Conservation (phyloP, 371 early-diverging fungal species). For the Mucor ambiguus region DNA sequence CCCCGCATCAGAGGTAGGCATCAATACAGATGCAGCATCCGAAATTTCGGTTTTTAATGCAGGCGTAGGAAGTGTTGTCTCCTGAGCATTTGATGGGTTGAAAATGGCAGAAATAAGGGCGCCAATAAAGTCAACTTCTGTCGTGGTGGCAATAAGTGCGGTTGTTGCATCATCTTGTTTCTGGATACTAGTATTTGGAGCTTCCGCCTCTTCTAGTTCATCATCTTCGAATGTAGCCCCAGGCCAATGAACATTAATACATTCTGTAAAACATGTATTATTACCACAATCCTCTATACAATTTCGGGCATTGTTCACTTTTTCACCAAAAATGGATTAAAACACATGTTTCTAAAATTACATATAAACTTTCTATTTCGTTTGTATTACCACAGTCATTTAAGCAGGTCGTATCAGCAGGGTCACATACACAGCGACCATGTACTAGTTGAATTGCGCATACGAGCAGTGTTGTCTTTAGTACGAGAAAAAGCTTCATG, state of each 20-base stretch:
- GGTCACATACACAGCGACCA: slow-evolving; percentile 19
- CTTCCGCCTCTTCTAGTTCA: not conserved
- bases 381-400: slow-evolving; percentile 23
- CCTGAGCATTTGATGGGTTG: not conserved
- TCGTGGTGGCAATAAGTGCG: not conserved
- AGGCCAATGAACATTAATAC: slow-evolving; percentile 16
- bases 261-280: slow-evolving; percentile 7
- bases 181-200: not conserved
- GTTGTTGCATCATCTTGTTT: not conserved
- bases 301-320: slow-evolving; percentile 13
- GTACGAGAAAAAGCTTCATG: not conserved
- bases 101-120: slow-evolving; percentile 1
- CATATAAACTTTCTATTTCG: not conserved
- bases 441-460: not conserved
- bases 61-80: not conserved
- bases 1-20: not conserved
- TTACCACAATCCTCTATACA: slow-evolving; percentile 15
- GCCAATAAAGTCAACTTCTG: not conserved
- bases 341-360: slow-evolving; percentile 10
- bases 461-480: not conserved
- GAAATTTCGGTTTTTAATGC: slow-evolving; percentile 4
- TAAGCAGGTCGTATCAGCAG: slow-evolving; percentile 13
- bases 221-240: slow-evolving; percentile 7
- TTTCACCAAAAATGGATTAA: slow-evolving; percentile 7
- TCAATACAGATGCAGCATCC: not conserved